Conservation (phyloP, 2,329 filamentous ascomycete genomes). For the Stachybotrys chlorohalonatus region DNA sequence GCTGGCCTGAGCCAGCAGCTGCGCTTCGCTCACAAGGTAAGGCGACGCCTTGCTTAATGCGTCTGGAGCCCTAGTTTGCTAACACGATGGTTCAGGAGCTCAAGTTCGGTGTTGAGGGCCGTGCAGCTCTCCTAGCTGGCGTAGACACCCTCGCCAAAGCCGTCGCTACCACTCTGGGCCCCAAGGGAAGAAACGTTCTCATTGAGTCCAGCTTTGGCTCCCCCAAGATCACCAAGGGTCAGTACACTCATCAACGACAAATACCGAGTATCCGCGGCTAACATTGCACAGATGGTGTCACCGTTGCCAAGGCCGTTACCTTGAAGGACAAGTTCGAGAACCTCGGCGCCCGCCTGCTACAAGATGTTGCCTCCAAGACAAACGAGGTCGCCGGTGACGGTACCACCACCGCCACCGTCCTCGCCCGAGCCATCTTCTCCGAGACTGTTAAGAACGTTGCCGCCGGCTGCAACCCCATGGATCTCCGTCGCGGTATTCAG, state of each 20-base stretch:
- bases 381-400: constrained; percentile 98
- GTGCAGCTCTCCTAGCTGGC: constrained; percentile 81
- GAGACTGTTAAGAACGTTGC: constrained; percentile 99
- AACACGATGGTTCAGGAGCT: constrained; percentile 61
- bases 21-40: constrained; percentile 95
- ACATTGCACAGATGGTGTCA: constrained; percentile 62
- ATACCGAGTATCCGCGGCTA: constrained; percentile 4
- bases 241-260: constrained; percentile 11
- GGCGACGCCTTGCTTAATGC: constrained; percentile 3
- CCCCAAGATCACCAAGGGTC: constrained; percentile 99
- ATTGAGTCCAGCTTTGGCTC: constrained; percentile 98
- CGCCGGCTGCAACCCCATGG: constrained; percentile 99
- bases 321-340: constrained; percentile 99
- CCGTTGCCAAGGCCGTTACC: constrained; percentile 78
- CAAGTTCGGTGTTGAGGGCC: constrained; percentile 94
- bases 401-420: constrained; percentile 94
- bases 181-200: constrained; percentile 96
- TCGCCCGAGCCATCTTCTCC: constrained; percentile 96
- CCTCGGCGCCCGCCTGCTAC: constrained; percentile 89
- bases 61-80: background rate
- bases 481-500: constrained; percentile 93
- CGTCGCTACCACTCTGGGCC: constrained; percentile 90
- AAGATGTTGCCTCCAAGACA: constrained; percentile 98
- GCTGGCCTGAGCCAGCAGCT: constrained; percentile 74
- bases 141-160: constrained; percentile 96